Conservation (phyloP, 805 yeast genomes). For the Wickerhamiella cacticola region DNA sequence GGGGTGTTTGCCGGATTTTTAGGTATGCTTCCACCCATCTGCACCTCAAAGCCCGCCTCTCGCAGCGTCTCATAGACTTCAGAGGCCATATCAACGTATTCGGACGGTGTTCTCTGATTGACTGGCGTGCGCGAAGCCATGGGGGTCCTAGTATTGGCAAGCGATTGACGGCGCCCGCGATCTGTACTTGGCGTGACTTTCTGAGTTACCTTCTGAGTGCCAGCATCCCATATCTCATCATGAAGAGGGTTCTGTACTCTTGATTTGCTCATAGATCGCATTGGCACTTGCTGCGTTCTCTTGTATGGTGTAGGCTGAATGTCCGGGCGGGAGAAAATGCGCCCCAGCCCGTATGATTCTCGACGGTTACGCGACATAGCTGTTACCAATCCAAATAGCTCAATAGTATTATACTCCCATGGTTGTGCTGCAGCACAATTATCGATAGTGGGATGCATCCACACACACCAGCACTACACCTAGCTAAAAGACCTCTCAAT, state of each 20-base stretch:
- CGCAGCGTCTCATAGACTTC: background rate
- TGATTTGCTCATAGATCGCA: too few relatives aligned
- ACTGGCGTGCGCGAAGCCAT: too few relatives aligned
- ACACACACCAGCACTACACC: too few relatives aligned
- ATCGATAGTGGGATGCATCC: background rate
- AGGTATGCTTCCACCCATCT: background rate
- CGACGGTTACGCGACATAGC: background rate
- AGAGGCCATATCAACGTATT: background rate
- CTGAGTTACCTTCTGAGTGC: background rate
- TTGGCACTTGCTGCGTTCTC: background rate
- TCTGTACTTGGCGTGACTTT: background rate
- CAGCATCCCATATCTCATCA: background rate
- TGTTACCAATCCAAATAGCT: too few relatives aligned
- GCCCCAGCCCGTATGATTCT: background rate
- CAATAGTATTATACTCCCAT: too few relatives aligned
- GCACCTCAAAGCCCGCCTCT: background rate
- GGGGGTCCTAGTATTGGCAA: too few relatives aligned
- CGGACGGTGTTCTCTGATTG: background rate
- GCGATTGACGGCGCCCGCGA: background rate
- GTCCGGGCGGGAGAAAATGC: background rate
- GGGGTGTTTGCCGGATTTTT: background rate
- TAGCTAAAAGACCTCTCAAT: too few relatives aligned
- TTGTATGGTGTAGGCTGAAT: background rate
- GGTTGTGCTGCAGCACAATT: background rate
- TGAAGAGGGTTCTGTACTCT: too few relatives aligned